Percentiles rank a stretch among this genome's conserved stretches.
These are phyloP conservation scores for Agaricus subrufescens DNA, from an alignment of 768 basidiomycete genomes.

Conservation along the genomic window DNA sequence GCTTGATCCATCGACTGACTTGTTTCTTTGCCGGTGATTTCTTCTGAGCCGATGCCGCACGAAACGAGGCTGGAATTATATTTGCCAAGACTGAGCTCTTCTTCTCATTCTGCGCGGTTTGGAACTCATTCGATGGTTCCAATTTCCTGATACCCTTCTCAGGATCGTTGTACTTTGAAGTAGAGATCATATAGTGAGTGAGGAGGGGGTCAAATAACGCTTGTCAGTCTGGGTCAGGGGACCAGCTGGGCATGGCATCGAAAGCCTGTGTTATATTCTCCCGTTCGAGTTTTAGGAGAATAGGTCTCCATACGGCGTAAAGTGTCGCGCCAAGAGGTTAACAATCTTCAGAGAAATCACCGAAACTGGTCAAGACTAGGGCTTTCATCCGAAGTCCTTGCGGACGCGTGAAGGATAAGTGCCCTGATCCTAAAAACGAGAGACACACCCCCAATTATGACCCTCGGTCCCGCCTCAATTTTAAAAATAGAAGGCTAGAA, in stretches of 20 bases:
- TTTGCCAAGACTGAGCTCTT: neutral
- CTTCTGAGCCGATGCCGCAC: constrained; percentile 1
- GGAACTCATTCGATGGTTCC: constrained; percentile 20
- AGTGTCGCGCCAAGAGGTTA: constrained; percentile 16
- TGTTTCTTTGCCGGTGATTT: constrained; percentile 21
- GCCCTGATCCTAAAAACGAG: neutral
- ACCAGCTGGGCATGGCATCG: neutral
- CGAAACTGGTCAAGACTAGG: constrained; percentile 22
- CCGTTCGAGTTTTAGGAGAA: constrained; percentile 12
- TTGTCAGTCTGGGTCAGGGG: no score
- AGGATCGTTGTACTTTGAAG: constrained; percentile 26
- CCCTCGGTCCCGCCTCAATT: neutral
- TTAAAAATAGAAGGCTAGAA: neutral
- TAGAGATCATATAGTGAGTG: constrained; percentile 14
- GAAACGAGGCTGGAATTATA: neutral
- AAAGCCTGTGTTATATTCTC: constrained; percentile 16
- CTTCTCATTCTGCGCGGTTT: constrained; percentile 12
- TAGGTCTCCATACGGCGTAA: constrained; percentile 23
- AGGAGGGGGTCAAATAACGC: no score
- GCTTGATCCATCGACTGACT: constrained; percentile 52
- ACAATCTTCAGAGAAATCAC: constrained; percentile 35
- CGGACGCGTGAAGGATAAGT: constrained; percentile 16
- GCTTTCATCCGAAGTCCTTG: constrained; percentile 33
- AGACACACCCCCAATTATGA: neutral
- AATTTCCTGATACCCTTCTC: constrained; percentile 31